Base-by-base conservation (phyloP, 2,329 filamentous ascomycete species). In the Ceratocystis harringtonii region DNA sequence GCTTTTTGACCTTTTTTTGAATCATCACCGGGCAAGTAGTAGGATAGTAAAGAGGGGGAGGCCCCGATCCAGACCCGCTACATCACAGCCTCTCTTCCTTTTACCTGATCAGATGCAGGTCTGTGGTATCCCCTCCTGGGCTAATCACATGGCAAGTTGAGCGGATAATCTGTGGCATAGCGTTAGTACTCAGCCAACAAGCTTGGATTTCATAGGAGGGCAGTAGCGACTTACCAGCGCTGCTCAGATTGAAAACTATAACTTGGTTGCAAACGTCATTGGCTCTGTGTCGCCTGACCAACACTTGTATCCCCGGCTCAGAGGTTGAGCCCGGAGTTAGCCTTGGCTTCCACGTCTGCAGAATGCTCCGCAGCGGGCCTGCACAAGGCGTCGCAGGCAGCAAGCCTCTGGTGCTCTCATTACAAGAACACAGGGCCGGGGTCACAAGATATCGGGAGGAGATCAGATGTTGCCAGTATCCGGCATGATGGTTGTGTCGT, bases 161-260 rank as follows among this genome's bases (percentile, higher is more conserved):
- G 55, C 55, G 12, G 41, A 36, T 28, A 43, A 62, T 62, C 36
- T 41, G 10, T 41, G 36, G 10, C 10, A 41, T 15, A 3, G 10
- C 36, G 36, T 41, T 41, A 41, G 36, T 12, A 41, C 10, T 4
- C 36, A 41, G 4, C 36, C 36, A 10, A 4, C 45, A n/a, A 50
- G n/a, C 22, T 8, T 17, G 15, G 22, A 25, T 17, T 58, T 17
- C 32, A 3, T 7, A 63, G 32, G 41, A 28, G n/a, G 30, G 19
- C 45, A 5, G 62, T n/a, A 12, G 62, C 12, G 28, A 55, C 50
- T 41, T 45, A 67, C 68, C 73, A 75, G 52, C 74, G 74, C 74
- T 75, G 76, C 78, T 80, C 78, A 74, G 78, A 78, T 80, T 80
- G 78, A 80, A 80, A 80, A 80, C 78, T 80, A 80, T 77, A 70